Conservation (phyloP, 208 protist genomes). For the Ichthyophonus hoferi region DNA sequence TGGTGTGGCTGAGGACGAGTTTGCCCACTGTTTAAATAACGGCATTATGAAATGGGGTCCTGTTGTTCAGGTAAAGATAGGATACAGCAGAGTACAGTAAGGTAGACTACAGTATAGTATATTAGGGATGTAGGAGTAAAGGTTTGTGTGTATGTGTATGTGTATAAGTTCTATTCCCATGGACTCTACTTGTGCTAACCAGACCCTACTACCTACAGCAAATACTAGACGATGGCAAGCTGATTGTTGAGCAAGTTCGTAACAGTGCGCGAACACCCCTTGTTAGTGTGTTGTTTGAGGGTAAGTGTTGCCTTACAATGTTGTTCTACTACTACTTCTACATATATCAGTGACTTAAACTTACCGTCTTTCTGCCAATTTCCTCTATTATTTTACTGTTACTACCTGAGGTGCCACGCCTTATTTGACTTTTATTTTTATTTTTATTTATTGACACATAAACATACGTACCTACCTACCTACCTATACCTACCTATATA, state of each 20-base stretch:
- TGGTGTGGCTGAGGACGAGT: slow-evolving; percentile 83
- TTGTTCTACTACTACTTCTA: neutral
- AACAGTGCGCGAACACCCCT: slow-evolving; percentile 78
- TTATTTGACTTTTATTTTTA: too few relatives aligned
- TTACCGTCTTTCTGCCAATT: too few relatives aligned
- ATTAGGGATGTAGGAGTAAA: too few relatives aligned
- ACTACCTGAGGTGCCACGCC: too few relatives aligned
- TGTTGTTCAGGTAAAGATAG: slow-evolving; percentile 25
- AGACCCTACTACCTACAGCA: too few relatives aligned
- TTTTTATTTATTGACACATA: neutral
- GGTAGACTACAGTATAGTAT: too few relatives aligned
- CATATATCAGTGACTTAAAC: too few relatives aligned
- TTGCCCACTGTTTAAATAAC: slow-evolving; percentile 72
- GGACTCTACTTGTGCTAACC: too few relatives aligned
- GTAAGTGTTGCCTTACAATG: slow-evolving; percentile 46
- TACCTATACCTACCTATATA: neutral
- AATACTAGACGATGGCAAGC: slow-evolving; percentile 44
- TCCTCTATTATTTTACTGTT: too few relatives aligned
- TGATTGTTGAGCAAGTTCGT: slow-evolving; percentile 56
- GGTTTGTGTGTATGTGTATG: too few relatives aligned
- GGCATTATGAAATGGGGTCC: slow-evolving; percentile 87
- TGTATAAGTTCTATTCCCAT: too few relatives aligned
- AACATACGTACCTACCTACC: neutral
- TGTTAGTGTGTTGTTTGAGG: slow-evolving; percentile 84
- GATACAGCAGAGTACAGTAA: too few relatives aligned